phyloP scores from a whole-genome alignment of 805 yeast genomes.

The Suhomyces sp. region DNA sequence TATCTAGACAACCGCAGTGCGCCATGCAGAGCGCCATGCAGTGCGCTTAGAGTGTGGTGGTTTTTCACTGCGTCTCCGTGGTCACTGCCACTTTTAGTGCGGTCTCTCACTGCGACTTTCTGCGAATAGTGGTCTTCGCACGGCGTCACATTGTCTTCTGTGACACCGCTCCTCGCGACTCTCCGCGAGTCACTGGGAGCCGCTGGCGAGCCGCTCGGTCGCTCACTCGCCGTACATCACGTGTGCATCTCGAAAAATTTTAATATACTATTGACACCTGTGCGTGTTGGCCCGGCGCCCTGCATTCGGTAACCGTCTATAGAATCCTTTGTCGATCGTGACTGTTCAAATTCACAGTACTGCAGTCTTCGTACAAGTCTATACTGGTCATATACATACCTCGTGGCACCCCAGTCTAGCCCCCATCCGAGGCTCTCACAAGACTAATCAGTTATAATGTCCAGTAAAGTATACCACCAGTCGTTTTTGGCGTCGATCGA shows the following conservation, averaged over 20 bases:
- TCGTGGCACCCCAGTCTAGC: neutral
- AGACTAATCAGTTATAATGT: neutral
- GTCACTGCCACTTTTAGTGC: too few relatives aligned
- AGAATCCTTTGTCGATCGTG: neutral
- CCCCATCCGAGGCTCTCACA: too few relatives aligned
- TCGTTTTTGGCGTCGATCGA: slow-evolving; percentile 30
- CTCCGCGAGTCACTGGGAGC: too few relatives aligned
- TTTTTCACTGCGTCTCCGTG: too few relatives aligned
- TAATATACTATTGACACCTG: neutral
- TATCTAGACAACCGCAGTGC: slow-evolving; percentile 11
- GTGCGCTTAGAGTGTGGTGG: too few relatives aligned
- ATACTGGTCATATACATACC: neutral
- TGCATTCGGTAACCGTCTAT: neutral
- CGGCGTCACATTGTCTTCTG: too few relatives aligned
- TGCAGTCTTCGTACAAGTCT: neutral
- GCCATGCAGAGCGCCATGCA: too few relatives aligned
- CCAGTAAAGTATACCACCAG: slow-evolving; percentile 12
- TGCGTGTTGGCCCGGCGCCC: neutral
- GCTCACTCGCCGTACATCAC: neutral
- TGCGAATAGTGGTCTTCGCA: too few relatives aligned
- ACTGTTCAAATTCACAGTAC: neutral
- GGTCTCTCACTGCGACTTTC: too few relatives aligned
- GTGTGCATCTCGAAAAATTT: neutral
- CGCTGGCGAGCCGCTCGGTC: too few relatives aligned
- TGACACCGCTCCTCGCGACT: too few relatives aligned